Evolutionary conservation across 1,139 yeast species (phyloP), one percentile per base, ranked within the genome.

Genomic region (Geotrichum phurueaensis): DNA sequence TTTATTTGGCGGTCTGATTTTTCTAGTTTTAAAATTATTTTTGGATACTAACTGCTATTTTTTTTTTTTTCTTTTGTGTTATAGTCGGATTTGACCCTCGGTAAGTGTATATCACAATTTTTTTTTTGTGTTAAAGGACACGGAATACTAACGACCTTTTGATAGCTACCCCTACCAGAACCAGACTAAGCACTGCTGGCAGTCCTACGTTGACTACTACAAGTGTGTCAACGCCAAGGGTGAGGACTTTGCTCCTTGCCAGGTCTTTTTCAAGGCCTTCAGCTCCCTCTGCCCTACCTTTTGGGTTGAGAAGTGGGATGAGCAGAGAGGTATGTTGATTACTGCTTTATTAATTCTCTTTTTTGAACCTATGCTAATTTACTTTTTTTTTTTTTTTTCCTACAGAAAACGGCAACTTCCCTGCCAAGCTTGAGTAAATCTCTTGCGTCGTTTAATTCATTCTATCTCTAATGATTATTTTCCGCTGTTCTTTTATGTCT

Each of bases 151-250:
- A 15, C 23, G 15, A 29, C 10, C 20, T 51, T 31, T 36, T 29
- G 12, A 15, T 47, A 61, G 63, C 48, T 61, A 61, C 86, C 98
- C 99, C 70, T 85, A 89, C 82, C 92, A 85, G 78, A 94, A 92
- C 85, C 99, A 92, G 79, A 88, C 97, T 72, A 91, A 88, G 81
- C 97, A 92, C 83, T 92, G 99, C 83, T 95, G 95, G 85, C 98
- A 92, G 81, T 83, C 95, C 68, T 94, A 92, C 81, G 90, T 94
- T 72, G 99, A 94, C 79, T 94, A 92, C 86, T 94, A 89, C 87
- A 92, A 91, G 79, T 94, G 99, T 81, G 84, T 94, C 76, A 87
- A 86, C 73, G 91, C 92, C 69, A 92, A 92, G 81, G 99, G 99
- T 74, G 98, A 94, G 79, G 98, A 92, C 67, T 94, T 94, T 74